Evolutionary conservation across 2,329 filamentous ascomycete genomes (phyloP).

Genomic region (Zymoseptoria passerinii): DNA sequence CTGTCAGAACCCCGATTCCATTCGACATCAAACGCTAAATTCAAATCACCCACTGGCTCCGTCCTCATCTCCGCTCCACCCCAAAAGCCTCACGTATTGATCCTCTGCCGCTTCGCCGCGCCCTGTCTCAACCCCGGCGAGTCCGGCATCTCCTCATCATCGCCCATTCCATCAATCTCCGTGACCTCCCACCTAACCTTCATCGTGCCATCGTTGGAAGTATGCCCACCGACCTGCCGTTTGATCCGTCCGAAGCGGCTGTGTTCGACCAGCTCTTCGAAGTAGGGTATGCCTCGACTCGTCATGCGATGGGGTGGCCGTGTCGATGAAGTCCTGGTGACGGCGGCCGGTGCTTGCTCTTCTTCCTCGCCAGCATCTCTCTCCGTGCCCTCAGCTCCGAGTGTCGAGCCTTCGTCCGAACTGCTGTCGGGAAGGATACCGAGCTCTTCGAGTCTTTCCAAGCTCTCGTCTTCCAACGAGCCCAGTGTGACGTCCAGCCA

Average conservation of each 20-base stretch:
- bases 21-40: too few relatives aligned
- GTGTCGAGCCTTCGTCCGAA: constrained; percentile 24
- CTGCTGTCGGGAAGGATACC: constrained; percentile 54
- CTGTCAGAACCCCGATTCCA: too few relatives aligned
- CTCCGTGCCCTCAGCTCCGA: constrained; percentile 15
- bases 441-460: constrained; percentile 64
- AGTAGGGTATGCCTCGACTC: constrained; percentile 66
- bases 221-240: constrained; percentile 51
- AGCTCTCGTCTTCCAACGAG: constrained; percentile 61
- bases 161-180: constrained; percentile 44
- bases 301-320: constrained; percentile 17
- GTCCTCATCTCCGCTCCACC: neutral
- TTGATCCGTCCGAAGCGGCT: constrained; percentile 63
- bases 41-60: neutral
- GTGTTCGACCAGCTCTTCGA: constrained; percentile 71
- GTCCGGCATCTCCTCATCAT: constrained; percentile 5
- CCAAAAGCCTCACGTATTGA: constrained; percentile 5
- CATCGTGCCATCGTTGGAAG: constrained; percentile 55
- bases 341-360: constrained; percentile 4
- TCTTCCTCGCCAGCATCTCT: constrained; percentile 1
- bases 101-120: constrained; percentile 16
- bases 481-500: constrained; percentile 78
- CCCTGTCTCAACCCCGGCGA: neutral
- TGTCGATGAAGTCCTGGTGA: constrained; percentile 5
- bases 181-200: constrained; percentile 76